A percentile compares a stretch with the other conserved stretches of the same genome.
Evolutionary conservation across 176 grass and related monocot species (phyloP).

Genomic region (Avena atlantica): DNA sequence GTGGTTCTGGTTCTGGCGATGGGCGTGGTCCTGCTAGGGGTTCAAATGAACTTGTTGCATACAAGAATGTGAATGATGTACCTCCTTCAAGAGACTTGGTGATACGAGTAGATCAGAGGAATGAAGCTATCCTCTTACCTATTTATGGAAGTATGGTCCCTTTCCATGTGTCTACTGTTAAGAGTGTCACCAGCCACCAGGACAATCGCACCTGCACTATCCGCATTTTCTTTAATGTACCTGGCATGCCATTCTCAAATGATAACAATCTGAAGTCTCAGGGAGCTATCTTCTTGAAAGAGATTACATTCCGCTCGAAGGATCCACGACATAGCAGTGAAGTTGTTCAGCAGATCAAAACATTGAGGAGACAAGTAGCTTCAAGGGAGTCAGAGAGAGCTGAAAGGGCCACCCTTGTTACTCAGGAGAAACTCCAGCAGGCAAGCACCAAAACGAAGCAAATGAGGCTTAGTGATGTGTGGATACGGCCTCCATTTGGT

Average conservation of each 20-base stretch:
- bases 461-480: constrained; percentile 65
- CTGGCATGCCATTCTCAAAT: constrained; percentile 52
- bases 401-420: constrained; percentile 73
- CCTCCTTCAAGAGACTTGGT: constrained; percentile 51
- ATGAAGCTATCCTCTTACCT: constrained; percentile 67
- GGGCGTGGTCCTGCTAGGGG: constrained; percentile 42
- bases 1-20: constrained; percentile 41
- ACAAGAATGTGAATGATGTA: constrained; percentile 67
- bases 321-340: constrained; percentile 65
- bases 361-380: constrained; percentile 36
- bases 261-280: constrained; percentile 41
- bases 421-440: constrained; percentile 70
- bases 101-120: constrained; percentile 70
- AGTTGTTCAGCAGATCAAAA: constrained; percentile 67
- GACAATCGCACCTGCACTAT: constrained; percentile 61
- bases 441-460: constrained; percentile 34
- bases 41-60: constrained; percentile 62
- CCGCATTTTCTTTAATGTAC: constrained; percentile 68
- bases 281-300: constrained; percentile 72
- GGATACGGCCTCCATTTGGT: constrained; percentile 65
- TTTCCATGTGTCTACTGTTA: constrained; percentile 75
- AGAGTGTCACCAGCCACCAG: constrained; percentile 64
- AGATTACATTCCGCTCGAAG: constrained; percentile 70
- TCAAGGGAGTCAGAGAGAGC: constrained; percentile 75
- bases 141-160: constrained; percentile 77